Evolutionary conservation across 2,329 filamentous ascomycete genomes (phyloP).

Genomic region (Monilinia laxa): DNA sequence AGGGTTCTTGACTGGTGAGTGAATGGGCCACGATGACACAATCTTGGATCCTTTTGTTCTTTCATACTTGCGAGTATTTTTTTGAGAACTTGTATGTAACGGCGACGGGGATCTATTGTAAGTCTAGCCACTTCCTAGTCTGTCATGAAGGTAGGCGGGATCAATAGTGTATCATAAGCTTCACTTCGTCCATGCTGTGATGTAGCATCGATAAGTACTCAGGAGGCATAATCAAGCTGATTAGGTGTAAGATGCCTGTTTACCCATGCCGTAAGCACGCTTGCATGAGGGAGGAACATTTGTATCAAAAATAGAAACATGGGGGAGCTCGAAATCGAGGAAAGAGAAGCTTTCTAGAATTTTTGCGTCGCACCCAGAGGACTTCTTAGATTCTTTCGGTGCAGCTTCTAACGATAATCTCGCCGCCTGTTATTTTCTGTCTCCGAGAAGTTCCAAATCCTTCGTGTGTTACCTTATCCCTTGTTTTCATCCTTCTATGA

Average conservation of each 20-base stretch:
- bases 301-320: constrained; percentile 19
- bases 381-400: constrained; percentile 3
- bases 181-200: constrained; percentile 17
- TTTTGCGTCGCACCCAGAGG: constrained; percentile 17
- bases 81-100: neutral
- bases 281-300: neutral
- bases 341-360: constrained; percentile 16
- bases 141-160: neutral
- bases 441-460: constrained; percentile 7
- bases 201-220: constrained; percentile 16
- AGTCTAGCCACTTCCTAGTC: neutral
- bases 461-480: constrained; percentile 13
- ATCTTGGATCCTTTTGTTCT: constrained; percentile 17
- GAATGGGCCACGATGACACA: constrained; percentile 18
- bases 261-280: constrained; percentile 19
- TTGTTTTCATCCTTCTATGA: constrained; percentile 14
- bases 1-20: constrained; percentile 6
- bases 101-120: constrained; percentile 5
- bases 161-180: constrained; percentile 24
- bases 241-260: constrained; percentile 5
- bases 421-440: constrained; percentile 18
- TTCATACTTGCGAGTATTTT: constrained; percentile 3
- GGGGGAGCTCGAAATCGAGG: neutral
- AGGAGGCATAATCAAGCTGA: constrained; percentile 20
- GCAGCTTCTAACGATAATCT: constrained; percentile 8